Evolutionary conservation across 257 asterid species (phyloP).

Genomic region (Solanum peruvianum): DNA sequence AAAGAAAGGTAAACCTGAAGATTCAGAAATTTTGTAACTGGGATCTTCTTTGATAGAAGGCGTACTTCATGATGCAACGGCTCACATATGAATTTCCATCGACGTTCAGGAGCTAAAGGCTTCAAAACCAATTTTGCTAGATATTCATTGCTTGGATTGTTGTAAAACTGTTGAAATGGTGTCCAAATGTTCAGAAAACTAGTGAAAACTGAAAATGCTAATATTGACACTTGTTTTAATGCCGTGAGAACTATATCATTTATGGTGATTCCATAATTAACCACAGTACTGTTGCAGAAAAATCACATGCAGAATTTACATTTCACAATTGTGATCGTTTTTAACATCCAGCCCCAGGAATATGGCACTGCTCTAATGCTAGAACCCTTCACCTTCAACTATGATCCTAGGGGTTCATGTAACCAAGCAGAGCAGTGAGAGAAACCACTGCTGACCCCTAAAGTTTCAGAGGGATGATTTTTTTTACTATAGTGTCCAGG

Average conservation of each 20-base stretch:
- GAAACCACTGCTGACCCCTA: not conserved
- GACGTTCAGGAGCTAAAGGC: constrained; percentile 69
- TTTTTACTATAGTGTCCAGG: not conserved
- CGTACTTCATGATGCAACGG: constrained; percentile 82
- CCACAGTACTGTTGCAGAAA: not conserved
- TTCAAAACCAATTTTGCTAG: constrained; percentile 84
- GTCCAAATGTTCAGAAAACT: not conserved
- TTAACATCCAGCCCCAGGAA: not conserved
- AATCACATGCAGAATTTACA: not conserved
- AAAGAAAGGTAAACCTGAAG: constrained; percentile 55
- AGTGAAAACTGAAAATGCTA: not conserved
- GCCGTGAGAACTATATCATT: not conserved
- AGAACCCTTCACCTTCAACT: not conserved
- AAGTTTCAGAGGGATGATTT: not conserved
- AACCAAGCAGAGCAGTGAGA: not conserved
- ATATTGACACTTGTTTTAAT: not conserved
- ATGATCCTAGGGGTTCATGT: not conserved
- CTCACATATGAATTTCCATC: constrained; percentile 78
- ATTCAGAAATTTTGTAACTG: constrained; percentile 72
- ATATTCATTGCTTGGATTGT: constrained; percentile 74
- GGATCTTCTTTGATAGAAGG: constrained; percentile 87
- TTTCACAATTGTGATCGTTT: not conserved
- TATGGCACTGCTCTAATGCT: no score
- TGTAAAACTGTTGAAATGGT: constrained; percentile 39
- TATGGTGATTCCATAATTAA: not conserved